Base-by-base conservation (phyloP, 805 yeast species). In the Saitoella complicata region DNA sequence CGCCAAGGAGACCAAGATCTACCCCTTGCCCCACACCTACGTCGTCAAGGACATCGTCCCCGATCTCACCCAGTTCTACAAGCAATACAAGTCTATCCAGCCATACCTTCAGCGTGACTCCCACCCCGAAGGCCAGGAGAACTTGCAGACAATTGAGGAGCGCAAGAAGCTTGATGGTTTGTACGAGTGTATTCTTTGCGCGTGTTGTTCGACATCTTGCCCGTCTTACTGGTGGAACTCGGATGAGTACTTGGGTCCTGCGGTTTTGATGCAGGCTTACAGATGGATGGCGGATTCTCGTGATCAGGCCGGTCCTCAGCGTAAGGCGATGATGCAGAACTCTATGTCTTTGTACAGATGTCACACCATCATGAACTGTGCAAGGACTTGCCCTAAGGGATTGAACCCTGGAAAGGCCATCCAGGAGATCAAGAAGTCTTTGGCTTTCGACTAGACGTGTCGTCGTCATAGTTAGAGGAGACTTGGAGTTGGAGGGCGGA, bases 201-300 rank as follows among this genome's bases (percentile, higher is more conserved):
- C 98, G 7, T 87, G 98, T 69, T 88, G 98, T 68, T 87, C 96
- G 34, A 91, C 98, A 43, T 79, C 97, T 12, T 91, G 98, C 71
- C 98, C 98, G 45, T 87, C 97, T 3, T 91, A 91, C 75, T 91
- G 98, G 98, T 91, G 98, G 98, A 91, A 91, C 70, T 95, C 85
- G 70, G 94, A 87, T 68, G 94, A 91, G 71, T 91, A 91, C 68
- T 71, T 91, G 57, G 98, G 98, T 46, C 98, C 98, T 30, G 98
- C 98, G 32, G 97, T 91, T 45, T 75, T 91, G 65, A 83, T 91
- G 95, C 98, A 91, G 73, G 96, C 97, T 45, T 91, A 78, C 75
- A 80, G 98, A 72, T 91, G 98, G 98, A 78, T 91, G 72, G 76
- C 86, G 50, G 98, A 91, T 67, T 80, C 94, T 38, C 80, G 98